These are phyloP conservation scores for Komagataella pseudopastoris DNA, from an alignment of 805 yeast species.

Conservation along the genomic window DNA sequence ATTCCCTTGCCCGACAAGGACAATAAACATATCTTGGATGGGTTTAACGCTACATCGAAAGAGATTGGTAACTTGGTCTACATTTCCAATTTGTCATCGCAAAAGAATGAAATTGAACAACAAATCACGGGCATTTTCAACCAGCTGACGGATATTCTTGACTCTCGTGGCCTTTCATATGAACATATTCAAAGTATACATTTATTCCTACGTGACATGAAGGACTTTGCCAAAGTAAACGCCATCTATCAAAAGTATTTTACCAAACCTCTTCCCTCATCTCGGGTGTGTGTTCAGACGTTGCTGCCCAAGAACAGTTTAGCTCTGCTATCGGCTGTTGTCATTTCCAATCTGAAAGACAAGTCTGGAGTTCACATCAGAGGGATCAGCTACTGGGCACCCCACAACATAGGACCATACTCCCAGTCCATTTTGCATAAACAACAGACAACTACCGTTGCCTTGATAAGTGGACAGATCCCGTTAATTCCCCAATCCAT, in stretches of 20 bases:
- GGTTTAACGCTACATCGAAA: not conserved
- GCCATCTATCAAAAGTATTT: constrained; percentile 43
- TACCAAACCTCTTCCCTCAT: constrained; percentile 60
- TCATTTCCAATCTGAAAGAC: constrained; percentile 17
- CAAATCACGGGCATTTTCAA: constrained; percentile 40
- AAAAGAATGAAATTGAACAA: constrained; percentile 14
- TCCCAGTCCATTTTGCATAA: constrained; percentile 64
- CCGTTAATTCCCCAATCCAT: constrained; percentile 67
- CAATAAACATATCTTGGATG: not conserved
- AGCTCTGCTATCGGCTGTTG: constrained; percentile 51
- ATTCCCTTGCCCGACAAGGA: constrained; percentile 6
- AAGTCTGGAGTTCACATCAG: constrained; percentile 80
- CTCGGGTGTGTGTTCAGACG: constrained; percentile 75
- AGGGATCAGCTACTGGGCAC: constrained; percentile 95
- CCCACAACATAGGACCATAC: constrained; percentile 95
- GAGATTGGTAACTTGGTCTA: constrained; percentile 18
- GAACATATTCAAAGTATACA: constrained; percentile 46
- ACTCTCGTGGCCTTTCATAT: constrained; percentile 16
- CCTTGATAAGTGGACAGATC: constrained; percentile 79
- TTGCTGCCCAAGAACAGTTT: constrained; percentile 20
- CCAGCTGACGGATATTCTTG: constrained; percentile 23
- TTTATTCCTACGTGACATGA: constrained; percentile 51
- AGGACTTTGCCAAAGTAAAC: constrained; percentile 49
- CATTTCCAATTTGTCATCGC: constrained; percentile 29
- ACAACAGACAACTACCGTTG: constrained; percentile 25